Conservation (phyloP, 208 protist genomes). For the Balamuthia mandrillaris region DNA sequence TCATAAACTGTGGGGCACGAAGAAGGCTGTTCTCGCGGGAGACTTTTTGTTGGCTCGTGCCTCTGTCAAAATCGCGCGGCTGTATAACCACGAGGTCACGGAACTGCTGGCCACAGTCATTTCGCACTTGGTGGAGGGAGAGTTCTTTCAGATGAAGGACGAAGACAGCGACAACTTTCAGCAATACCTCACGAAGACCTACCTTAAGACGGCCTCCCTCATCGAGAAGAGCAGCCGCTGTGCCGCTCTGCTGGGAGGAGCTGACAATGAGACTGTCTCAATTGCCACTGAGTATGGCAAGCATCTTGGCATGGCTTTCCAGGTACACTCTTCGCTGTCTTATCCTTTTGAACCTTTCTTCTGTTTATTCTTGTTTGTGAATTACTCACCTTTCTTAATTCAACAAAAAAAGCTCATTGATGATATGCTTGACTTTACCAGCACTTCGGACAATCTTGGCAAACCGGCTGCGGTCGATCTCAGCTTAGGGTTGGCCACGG, state of each 20-base stretch:
- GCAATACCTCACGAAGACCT: constrained; percentile 84
- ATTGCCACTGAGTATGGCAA: constrained; percentile 75
- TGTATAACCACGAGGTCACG: constrained; percentile 75
- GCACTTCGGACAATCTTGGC: constrained; percentile 38
- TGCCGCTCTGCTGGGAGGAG: constrained; percentile 79
- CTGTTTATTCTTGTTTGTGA: neutral
- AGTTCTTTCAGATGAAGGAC: constrained; percentile 88
- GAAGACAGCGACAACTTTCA: constrained; percentile 42
- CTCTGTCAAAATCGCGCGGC: constrained; percentile 31
- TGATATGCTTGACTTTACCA: constrained; percentile 87
- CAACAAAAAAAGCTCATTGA: constrained; percentile 79
- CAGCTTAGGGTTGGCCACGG: constrained; percentile 45
- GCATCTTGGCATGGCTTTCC: constrained; percentile 88
- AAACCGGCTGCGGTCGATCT: constrained; percentile 52
- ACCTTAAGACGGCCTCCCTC: constrained; percentile 89
- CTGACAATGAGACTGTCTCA: constrained; percentile 4
- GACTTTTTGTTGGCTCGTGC: constrained; percentile 87
- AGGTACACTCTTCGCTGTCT: constrained; percentile 50
- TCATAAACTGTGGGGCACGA: constrained; percentile 80
- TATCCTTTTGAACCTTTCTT: neutral
- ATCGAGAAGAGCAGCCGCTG: constrained; percentile 85
- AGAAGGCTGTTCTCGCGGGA: constrained; percentile 85
- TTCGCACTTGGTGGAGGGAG: constrained; percentile 85
- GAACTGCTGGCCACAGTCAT: constrained; percentile 85
- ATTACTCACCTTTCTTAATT: neutral